phyloP scores from a whole-genome alignment of 345 rosid species.

The Ailanthus altissimus region DNA sequence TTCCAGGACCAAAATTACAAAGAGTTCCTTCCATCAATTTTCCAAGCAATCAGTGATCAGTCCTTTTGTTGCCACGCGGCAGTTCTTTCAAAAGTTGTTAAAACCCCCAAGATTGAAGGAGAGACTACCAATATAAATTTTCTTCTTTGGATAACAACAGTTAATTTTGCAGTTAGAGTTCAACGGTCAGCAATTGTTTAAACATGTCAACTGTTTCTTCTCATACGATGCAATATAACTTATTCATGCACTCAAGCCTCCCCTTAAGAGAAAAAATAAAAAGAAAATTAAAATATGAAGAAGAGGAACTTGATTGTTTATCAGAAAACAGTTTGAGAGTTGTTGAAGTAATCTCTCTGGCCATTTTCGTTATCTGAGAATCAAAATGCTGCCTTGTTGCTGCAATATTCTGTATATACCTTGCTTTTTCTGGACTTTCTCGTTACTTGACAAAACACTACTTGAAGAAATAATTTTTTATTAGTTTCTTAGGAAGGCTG shows the following conservation, averaged over 20 bases:
- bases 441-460: slow-evolving; percentile 3
- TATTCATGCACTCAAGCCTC: slow-evolving; percentile 21
- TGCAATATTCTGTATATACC: slow-evolving; percentile 23
- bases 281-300: not conserved
- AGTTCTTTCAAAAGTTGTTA: slow-evolving; percentile 5
- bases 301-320: not conserved
- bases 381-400: slow-evolving; percentile 26
- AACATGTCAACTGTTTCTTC: slow-evolving; percentile 20
- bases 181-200: slow-evolving; percentile 28
- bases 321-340: slow-evolving; percentile 13
- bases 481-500: not conserved
- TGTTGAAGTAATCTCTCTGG: slow-evolving; percentile 29
- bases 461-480: slow-evolving; percentile 1
- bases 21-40: not conserved
- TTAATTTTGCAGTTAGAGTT: slow-evolving; percentile 12
- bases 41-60: not conserved
- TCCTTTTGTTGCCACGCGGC: slow-evolving; percentile 5
- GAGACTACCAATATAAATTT: not conserved
- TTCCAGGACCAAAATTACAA: no score
- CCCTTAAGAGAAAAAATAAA: not conserved
- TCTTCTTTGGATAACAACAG: not conserved
- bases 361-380: slow-evolving; percentile 3
- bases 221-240: slow-evolving; percentile 17
- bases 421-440: slow-evolving; percentile 30
- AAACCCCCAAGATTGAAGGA: slow-evolving; percentile 4